Evolutionary conservation across 352 stramenopile genomes (phyloP), one percentile per base, ranked within the genome.

Genomic region (Pythium vanterpoolii): DNA sequence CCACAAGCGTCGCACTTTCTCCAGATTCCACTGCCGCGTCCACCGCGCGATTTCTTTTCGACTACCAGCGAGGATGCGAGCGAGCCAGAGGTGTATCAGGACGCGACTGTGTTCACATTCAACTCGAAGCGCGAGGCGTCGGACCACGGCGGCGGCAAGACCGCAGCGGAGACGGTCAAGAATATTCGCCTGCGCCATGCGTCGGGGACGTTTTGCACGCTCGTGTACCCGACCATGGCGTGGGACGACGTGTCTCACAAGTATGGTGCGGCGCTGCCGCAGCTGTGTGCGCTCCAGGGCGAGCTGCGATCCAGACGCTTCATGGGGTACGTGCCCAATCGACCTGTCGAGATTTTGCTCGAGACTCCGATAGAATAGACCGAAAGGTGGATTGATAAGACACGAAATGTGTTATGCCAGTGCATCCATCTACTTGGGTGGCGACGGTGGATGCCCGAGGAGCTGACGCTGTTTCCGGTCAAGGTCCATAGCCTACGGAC

Each of bases 181-280:
- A 93, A 96, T 60, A 96, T 96, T 56, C 87, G 89, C 59, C 82
- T 95, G 74, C 79, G 85, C 45, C 78, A 93, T 60, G 83, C 83
- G 2, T 90, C 80, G 8, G 83, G 83, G 28, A 90, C 80, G 44
- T 90, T 93, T 36, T 86, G 76, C 60, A 89, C 80, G 19, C 77
- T 93, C 30, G 76, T 93, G 23, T 43, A 69, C 19, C 83, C 83
- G 4, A 64, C 57, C 2, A 78, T 68, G 28, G 71, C 66, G 19
- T 93, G 80, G 83, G 38, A 62, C 0, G 47, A 72, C 36, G 72
- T 93, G 14, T 56, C 34, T 5, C 34, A 63, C 16, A 77, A 82
- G 56, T 72, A 87, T 60, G 52, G 57, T 19, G 13, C 64, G 9
- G 60, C 73, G 9, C 27, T 89, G 19, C 77, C 82, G 10, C 66